These are phyloP conservation scores for Schizochytrium sp. DNA, from an alignment of 108 stramenopile genomes.

Conservation along the genomic window DNA sequence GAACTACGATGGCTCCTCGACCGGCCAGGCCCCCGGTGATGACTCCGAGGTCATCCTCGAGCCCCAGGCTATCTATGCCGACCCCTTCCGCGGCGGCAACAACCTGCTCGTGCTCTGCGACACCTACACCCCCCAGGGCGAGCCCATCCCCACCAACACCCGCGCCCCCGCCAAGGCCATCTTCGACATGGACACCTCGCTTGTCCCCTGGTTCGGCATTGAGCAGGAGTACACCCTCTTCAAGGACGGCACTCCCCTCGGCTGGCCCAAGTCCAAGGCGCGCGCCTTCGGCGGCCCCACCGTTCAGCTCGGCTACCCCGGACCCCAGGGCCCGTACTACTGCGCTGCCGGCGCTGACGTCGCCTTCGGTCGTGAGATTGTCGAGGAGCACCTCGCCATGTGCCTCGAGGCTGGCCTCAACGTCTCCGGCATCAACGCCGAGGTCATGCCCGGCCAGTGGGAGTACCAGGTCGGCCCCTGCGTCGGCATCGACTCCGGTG, in stretches of 20 bases:
- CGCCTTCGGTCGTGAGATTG: slow-evolving; percentile 57
- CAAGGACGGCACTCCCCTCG: slow-evolving; percentile 81
- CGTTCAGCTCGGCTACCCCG: slow-evolving; percentile 57
- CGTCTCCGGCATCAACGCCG: slow-evolving; percentile 89
- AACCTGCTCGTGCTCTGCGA: slow-evolving; percentile 94
- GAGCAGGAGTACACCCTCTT: slow-evolving; percentile 98
- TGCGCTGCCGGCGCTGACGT: slow-evolving; percentile 49
- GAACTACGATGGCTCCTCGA: slow-evolving; percentile 93
- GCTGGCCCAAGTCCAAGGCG: slow-evolving; percentile 64
- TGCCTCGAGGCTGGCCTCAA: slow-evolving; percentile 87
- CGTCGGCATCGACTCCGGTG: slow-evolving; percentile 90
- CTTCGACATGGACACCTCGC: slow-evolving; percentile 57
- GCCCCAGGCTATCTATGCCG: slow-evolving; percentile 73
- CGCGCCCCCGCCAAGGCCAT: slow-evolving; percentile 58
- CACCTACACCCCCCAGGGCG: slow-evolving; percentile 78
- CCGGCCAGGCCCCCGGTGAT: slow-evolving; percentile 89
- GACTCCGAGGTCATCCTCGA: slow-evolving; percentile 60
- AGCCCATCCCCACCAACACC: slow-evolving; percentile 68
- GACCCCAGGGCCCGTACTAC: slow-evolving; percentile 88
- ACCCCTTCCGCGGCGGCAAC: slow-evolving; percentile 83
- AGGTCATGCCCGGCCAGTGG: slow-evolving; percentile 98
- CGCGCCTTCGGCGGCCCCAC: not conserved
- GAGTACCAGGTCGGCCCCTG: slow-evolving; percentile 96
- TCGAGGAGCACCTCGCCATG: slow-evolving; percentile 82
- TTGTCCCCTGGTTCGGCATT: slow-evolving; percentile 64